Conservation (phyloP, 176 grass and related monocot genomes). For the Phyllostachys edulis region DNA sequence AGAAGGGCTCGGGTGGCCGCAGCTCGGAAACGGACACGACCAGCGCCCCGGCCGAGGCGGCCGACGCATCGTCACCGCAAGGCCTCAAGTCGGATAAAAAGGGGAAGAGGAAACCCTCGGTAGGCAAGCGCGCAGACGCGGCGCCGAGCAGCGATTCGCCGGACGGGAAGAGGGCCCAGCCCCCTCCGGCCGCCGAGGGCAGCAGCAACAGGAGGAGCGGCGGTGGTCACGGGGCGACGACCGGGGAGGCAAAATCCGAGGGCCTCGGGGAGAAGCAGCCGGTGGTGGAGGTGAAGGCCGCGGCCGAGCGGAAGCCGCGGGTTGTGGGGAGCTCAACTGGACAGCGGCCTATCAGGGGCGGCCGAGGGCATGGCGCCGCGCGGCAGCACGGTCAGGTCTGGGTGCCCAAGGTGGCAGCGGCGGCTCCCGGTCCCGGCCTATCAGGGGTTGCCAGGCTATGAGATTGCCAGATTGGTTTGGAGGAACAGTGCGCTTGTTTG, state of each 20-base stretch:
- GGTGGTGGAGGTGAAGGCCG: neutral
- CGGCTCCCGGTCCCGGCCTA: neutral
- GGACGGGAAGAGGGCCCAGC: neutral
- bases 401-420: slow-evolving; percentile 31
- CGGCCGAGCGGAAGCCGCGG: neutral
- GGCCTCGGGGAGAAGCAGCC: neutral
- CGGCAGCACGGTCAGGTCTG: slow-evolving; percentile 9
- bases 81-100: neutral
- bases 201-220: neutral
- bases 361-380: neutral
- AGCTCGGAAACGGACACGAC: neutral
- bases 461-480: neutral
- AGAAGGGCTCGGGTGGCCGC: neutral
- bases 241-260: neutral
- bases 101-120: neutral
- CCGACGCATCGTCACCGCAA: neutral
- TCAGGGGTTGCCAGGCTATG: neutral
- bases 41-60: neutral
- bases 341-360: neutral
- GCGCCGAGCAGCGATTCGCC: neutral
- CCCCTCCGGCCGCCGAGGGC: neutral
- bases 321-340: neutral
- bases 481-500: neutral
- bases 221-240: neutral
- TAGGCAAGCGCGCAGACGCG: neutral